Conservation (phyloP, 768 basidiomycete genomes). For the Mrakia gelida region DNA sequence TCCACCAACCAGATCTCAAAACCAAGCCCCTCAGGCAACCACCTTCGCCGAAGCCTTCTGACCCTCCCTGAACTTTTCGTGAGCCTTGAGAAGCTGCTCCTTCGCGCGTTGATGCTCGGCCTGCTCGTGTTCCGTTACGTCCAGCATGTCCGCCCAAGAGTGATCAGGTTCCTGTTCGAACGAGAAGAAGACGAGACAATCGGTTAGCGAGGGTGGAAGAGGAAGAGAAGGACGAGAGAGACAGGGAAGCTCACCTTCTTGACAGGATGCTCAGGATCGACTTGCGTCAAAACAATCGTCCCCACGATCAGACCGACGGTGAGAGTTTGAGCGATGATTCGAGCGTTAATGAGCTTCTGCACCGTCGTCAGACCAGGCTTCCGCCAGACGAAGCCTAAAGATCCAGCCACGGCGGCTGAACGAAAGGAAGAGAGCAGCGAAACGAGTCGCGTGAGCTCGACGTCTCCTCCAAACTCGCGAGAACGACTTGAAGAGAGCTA, state of each 20-base stretch:
- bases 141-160: neutral
- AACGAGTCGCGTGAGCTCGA: neutral
- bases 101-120: neutral
- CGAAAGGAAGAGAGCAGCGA: neutral
- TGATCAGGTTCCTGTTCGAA: neutral
- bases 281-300: neutral
- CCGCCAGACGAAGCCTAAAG: conserved; percentile 13
- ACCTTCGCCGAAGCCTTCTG: neutral
- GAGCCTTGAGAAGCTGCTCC: neutral
- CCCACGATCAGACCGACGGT: conserved; percentile 20
- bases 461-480: neutral
- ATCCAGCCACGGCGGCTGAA: conserved; percentile 17
- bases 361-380: conserved; percentile 9
- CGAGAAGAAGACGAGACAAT: neutral
- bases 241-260: neutral
- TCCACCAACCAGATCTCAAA: too few species aligned
- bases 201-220: neutral
- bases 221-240: too few species aligned
- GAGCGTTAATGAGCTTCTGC: conserved; percentile 27
- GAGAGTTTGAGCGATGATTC: conserved; percentile 23
- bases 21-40: neutral
- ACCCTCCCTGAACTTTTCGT: neutral
- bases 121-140: neutral
- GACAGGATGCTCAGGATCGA: neutral
- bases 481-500: neutral